These are phyloP conservation scores for Silene uniflora DNA, from an alignment of 148 eudicot species.

Conservation along the genomic window DNA sequence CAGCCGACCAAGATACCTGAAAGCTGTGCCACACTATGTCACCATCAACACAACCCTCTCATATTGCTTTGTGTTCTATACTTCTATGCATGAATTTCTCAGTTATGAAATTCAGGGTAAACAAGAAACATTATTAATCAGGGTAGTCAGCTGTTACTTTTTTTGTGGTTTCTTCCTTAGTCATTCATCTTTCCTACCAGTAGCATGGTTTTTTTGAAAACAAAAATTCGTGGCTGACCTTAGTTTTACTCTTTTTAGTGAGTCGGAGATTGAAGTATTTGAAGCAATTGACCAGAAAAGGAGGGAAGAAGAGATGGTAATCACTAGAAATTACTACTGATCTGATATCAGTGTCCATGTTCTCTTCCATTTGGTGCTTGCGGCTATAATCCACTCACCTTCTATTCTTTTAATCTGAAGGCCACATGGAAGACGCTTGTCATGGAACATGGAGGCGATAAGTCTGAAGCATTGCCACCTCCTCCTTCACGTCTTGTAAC, in stretches of 20 bases:
- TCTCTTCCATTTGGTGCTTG: background rate
- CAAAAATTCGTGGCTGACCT: background rate
- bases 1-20: background rate
- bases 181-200: background rate
- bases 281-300: slow-evolving; percentile 80
- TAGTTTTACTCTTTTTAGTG: slow-evolving; percentile 41
- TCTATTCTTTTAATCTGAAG: slow-evolving; percentile 36
- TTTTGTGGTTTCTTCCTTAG: background rate
- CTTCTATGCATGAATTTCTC: background rate
- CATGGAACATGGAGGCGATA: slow-evolving; percentile 37
- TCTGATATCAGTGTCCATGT: background rate
- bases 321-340: slow-evolving; percentile 6
- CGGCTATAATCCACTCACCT: background rate
- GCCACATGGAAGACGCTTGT: slow-evolving; percentile 60
- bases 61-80: background rate
- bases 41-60: background rate
- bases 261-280: slow-evolving; percentile 86
- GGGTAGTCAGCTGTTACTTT: too few species aligned
- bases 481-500: slow-evolving; percentile 82
- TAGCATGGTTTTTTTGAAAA: background rate
- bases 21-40: background rate
- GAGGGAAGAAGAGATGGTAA: slow-evolving; percentile 86
- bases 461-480: slow-evolving; percentile 44
- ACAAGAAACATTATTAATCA: background rate
- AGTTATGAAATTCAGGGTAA: background rate